Base-by-base conservation (phyloP, 2,329 filamentous ascomycete species). In the Sarocladium strictum region DNA sequence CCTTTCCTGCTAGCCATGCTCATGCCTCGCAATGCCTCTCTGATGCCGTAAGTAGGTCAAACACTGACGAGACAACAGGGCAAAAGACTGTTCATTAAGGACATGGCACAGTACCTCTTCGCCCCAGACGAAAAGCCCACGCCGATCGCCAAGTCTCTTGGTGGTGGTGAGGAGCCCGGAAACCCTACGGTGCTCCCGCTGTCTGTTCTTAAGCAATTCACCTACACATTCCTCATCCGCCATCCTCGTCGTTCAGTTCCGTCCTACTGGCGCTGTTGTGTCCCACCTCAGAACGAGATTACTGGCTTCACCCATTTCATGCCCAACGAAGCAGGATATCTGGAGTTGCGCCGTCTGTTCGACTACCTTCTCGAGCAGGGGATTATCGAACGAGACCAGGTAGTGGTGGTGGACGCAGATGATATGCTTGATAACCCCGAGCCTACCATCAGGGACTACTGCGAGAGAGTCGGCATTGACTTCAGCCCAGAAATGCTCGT, bases 31-130 rank as follows among this genome's bases (percentile, higher is more conserved):
- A 12, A 23, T 19, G 3, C 23, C 17, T 29, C 4, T 12, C 27
- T 52, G 32, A 24, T 6, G 5, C 45, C 11, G 21, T n/a, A 52
- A 29, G 23, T 12, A 11, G 17, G 37, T 15, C 4, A 6, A 37
- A 29, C 24, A 23, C 49, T 52, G 11, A 52, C 27, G 27, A 33
- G 21, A 11, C 54, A 51, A 58, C 62, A 95, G 89, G 88, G 85
- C 64, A 96, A 96, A 76, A 89, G 93, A 62, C 76, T 96, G 63
- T 97, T 97, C 75, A 94, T 99, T 80, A 99, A 99, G 72, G 94
- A 97, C 70, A 99, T 97, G 75, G 86, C 89, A 55, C 87, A 97
- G 72, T 97, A 97, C 70, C 78, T 97, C 60, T 78, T 96, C 59
- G 88, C 91, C 4, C 89, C 90, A 3, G 76, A 87, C 59, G 77